Base-by-base conservation (phyloP, 2,329 filamentous ascomycete genomes). In the Hypoxylon sp. region DNA sequence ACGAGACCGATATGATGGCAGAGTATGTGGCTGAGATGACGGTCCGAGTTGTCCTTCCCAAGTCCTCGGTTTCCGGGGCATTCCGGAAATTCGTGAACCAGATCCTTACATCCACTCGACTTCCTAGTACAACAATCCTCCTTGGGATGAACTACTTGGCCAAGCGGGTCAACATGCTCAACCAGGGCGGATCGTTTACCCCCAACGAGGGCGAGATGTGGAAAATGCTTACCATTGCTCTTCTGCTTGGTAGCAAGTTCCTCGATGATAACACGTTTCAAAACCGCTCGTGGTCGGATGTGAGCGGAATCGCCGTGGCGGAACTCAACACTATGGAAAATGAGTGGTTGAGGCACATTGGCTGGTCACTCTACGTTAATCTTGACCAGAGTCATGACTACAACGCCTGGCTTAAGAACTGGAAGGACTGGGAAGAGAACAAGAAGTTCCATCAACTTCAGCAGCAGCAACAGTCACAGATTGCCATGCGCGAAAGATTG, bases 191-290 rank as follows among this genome's bases (percentile, higher is more conserved):
- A 8, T 83, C 87, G 39, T 90, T 87, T 75, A 85, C 83, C 68
- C 83, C 87, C 44, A 88, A 84, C 60, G 87, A 89, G 73, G 91
- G 91, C 47, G 91, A 96, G 77, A 87, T 97, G 60, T 97, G 95
- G 86, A 92, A 93, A 67, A 91, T 97, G 83, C 86, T 97, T 71
- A 97, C 94, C 6, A 92, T 95, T 39, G 89, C 92, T 6, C 84
- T 98, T 63, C 87, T 98, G 56, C 86, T 98, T 58, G 94, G 93
- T 67, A 97, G 93, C 88, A 98, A 98, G 83, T 98, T 97, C 76
- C 85, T 97, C 72, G 94, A 98, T 76, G 94, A 97, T 85, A 97
- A 97, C 82, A 98, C 94, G 5, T 98, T 98, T 82, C 94, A 97
- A 85, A 98, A 97, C 82, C 92, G 93, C 61, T 97, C 94, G 1